phyloP scores from a whole-genome alignment of 768 basidiomycete genomes.

The Rhodosporidiobolus odoratus region DNA sequence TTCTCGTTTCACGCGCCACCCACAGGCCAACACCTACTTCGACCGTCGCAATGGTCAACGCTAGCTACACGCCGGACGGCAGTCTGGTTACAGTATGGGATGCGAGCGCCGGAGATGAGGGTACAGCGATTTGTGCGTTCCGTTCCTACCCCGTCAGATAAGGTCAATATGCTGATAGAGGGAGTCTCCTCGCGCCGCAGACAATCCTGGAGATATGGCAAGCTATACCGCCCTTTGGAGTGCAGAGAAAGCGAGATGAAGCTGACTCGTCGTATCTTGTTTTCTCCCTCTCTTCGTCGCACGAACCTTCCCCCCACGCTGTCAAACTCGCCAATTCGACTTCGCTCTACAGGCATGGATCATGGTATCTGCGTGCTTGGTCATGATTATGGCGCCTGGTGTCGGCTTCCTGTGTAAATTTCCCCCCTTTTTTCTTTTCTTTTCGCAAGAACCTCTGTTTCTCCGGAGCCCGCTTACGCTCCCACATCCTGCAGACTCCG shows the following conservation, averaged over 20 bases:
- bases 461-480: no score
- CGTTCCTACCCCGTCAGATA: background rate
- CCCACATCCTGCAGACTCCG: slow-evolving; percentile 31
- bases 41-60: no score
- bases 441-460: background rate
- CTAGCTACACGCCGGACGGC: no score
- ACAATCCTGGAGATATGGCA: slow-evolving; percentile 15
- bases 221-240: background rate
- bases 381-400: slow-evolving; percentile 50
- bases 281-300: background rate
- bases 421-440: slow-evolving; percentile 44
- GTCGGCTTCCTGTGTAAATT: slow-evolving; percentile 41
- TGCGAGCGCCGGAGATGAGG: no score
- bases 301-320: background rate
- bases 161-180: background rate
- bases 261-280: background rate
- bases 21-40: no score
- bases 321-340: background rate
- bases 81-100: no score
- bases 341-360: slow-evolving; percentile 21
- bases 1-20: no score
- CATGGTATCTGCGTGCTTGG: slow-evolving; percentile 42
- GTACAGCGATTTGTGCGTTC: no score
- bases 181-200: background rate
- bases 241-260: background rate